Evolutionary conservation across 345 rosid genomes (phyloP).

Genomic region (rapeseed (Brassica napus)): DNA sequence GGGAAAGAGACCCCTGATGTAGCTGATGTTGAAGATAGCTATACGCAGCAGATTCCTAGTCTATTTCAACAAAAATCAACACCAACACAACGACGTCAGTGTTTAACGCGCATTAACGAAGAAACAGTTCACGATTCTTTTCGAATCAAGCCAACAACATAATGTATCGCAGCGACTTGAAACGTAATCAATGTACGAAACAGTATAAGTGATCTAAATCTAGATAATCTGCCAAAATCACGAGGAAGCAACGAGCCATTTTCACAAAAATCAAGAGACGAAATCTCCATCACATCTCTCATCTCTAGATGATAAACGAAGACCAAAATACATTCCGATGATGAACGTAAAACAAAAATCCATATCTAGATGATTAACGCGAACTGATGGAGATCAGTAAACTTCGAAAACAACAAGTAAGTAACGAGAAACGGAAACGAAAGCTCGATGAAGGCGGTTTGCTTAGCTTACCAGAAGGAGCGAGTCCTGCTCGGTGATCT

Average conservation of each 20-base stretch:
- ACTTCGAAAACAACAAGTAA: slow-evolving; percentile 5
- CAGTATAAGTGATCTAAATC: background rate
- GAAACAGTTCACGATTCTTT: slow-evolving; percentile 8
- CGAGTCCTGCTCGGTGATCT: slow-evolving; percentile 97
- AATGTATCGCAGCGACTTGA: background rate
- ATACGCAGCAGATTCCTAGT: slow-evolving; percentile 93
- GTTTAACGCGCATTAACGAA: background rate
- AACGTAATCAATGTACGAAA: background rate
- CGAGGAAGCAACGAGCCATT: background rate
- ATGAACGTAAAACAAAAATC: background rate
- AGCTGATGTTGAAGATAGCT: slow-evolving; percentile 94
- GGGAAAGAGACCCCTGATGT: slow-evolving; percentile 93
- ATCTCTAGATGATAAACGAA: background rate
- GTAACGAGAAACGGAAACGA: background rate
- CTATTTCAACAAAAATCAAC: slow-evolving; percentile 39
- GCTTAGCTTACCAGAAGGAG: slow-evolving; percentile 73
- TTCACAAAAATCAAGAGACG: background rate
- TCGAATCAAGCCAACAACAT: no score
- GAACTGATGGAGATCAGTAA: background rate
- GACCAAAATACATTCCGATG: background rate
- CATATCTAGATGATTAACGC: background rate
- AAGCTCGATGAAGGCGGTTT: slow-evolving; percentile 4
- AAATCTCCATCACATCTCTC: background rate
- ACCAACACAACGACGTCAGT: slow-evolving; percentile 15
- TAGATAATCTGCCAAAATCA: background rate